Evolutionary conservation across 2,329 filamentous ascomycete species (phyloP).

Genomic region (Aspergillus candidus): DNA sequence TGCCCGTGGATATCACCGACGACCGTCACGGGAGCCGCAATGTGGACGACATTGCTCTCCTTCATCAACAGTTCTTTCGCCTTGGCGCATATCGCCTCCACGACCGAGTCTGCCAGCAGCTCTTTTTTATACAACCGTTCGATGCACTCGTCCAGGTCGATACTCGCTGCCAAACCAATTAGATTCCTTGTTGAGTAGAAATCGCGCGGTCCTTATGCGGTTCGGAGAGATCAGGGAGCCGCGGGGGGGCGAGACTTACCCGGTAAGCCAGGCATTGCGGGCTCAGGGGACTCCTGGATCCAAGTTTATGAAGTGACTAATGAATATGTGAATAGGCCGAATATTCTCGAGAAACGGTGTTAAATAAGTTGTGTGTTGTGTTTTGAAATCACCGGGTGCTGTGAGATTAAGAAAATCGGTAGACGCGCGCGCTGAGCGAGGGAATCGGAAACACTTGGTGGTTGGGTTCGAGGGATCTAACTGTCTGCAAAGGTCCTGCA

Average conservation of each 20-base stretch:
- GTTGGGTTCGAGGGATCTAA: constrained; percentile 14
- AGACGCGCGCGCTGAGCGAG: not conserved
- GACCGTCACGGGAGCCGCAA: constrained; percentile 89
- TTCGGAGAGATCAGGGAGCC: not conserved
- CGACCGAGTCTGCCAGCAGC: constrained; percentile 91
- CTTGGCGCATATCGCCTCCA: constrained; percentile 98
- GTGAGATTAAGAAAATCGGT: constrained; percentile 4
- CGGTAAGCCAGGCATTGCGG: constrained; percentile 41
- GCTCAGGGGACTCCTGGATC: constrained; percentile 1
- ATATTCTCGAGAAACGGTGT: constrained; percentile 1
- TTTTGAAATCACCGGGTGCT: not conserved
- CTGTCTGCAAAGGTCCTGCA: constrained; percentile 19
- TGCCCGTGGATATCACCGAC: constrained; percentile 98
- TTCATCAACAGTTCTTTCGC: constrained; percentile 99
- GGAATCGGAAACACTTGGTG: constrained; percentile 7
- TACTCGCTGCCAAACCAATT: constrained; percentile 60
- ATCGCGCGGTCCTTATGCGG: not conserved
- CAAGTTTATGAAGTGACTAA: constrained; percentile 3
- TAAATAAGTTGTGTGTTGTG: not conserved
- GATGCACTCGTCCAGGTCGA: constrained; percentile 98
- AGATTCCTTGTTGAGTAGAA: constrained; percentile 3
- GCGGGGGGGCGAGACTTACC: constrained; percentile 26
- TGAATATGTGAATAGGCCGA: constrained; percentile 6
- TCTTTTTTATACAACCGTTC: constrained; percentile 94
- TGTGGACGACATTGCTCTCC: constrained; percentile 99